These are phyloP conservation scores for Phaffomyces thermotolerans DNA, from an alignment of 805 yeast species.

Conservation along the genomic window DNA sequence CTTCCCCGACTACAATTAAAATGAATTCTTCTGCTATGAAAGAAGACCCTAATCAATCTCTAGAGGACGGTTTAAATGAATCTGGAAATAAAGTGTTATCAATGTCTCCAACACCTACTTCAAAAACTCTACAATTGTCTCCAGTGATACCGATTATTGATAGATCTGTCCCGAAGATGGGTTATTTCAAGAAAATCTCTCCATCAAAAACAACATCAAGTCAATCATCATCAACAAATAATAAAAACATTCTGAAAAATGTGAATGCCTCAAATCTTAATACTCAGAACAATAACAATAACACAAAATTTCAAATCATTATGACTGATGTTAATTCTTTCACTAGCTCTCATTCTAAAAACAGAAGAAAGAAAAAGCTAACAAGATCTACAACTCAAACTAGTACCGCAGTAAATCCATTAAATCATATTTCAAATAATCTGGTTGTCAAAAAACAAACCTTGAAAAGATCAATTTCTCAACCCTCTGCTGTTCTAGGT, in stretches of 20 bases:
- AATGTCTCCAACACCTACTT: constrained; percentile 22
- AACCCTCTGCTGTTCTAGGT: constrained; percentile 16
- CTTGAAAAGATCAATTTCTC: constrained; percentile 20
- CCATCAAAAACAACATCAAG: neutral
- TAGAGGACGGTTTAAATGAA: neutral
- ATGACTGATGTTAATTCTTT: constrained; percentile 28
- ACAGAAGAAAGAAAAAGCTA: constrained; percentile 15
- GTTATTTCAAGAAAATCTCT: constrained; percentile 19
- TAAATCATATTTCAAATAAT: neutral
- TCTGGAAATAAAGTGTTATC: constrained; percentile 9
- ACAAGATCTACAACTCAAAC: constrained; percentile 17
- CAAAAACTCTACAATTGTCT: constrained; percentile 7
- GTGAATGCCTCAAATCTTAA: neutral
- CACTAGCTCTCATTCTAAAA: constrained; percentile 10
- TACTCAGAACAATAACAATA: constrained; percentile 8
- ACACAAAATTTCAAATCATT: constrained; percentile 27
- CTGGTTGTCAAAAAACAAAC: constrained; percentile 12
- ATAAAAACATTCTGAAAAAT: too few relatives aligned
- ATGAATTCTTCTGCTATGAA: constrained; percentile 24
- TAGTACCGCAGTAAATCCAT: neutral
- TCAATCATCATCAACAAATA: too few relatives aligned
- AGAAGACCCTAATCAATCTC: constrained; percentile 5
- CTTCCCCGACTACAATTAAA: constrained; percentile 25
- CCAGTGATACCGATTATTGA: neutral
- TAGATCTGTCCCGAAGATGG: constrained; percentile 20